Conservation (phyloP, 768 basidiomycete genomes). For the Sutorius australiensis region DNA sequence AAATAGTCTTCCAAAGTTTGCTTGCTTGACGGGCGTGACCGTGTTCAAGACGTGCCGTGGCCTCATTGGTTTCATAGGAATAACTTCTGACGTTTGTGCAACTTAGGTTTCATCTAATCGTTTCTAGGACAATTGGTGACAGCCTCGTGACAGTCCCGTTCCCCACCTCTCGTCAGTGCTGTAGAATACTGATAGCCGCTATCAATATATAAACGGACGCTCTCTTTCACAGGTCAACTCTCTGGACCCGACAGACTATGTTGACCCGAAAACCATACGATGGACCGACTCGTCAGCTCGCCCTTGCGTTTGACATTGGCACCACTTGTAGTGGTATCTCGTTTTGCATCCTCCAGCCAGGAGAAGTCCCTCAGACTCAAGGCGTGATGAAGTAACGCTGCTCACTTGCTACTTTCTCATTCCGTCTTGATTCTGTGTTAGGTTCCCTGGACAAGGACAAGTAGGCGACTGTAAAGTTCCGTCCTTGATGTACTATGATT, state of each 20-base stretch:
- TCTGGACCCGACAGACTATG: conserved; percentile 15
- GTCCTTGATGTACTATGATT: conserved; percentile 4
- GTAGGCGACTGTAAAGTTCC: not conserved
- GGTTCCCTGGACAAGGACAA: conserved; percentile 38
- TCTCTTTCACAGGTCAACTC: not conserved
- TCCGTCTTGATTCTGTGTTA: conserved; percentile 4
- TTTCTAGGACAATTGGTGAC: not conserved
- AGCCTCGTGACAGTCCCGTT: not conserved
- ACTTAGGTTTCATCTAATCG: not conserved
- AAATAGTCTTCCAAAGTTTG: too few relatives aligned
- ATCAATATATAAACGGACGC: not conserved
- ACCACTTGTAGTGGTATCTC: conserved; percentile 37
- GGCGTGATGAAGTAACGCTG: conserved; percentile 15
- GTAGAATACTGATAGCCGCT: conserved; percentile 2
- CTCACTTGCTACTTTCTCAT: not conserved
- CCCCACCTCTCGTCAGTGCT: not conserved
- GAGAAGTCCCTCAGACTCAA: conserved; percentile 22
- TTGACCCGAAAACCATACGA: conserved; percentile 29
- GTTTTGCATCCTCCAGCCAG: conserved; percentile 37
- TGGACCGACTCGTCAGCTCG: conserved; percentile 31
- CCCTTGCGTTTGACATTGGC: conserved; percentile 37
- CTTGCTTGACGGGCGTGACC: too few relatives aligned
- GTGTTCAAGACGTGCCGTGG: too few relatives aligned
- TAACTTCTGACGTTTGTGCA: not conserved
- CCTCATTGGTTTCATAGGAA: too few relatives aligned